phyloP scores from a whole-genome alignment of 148 eudicot genomes.

The Rhododendron molle region DNA sequence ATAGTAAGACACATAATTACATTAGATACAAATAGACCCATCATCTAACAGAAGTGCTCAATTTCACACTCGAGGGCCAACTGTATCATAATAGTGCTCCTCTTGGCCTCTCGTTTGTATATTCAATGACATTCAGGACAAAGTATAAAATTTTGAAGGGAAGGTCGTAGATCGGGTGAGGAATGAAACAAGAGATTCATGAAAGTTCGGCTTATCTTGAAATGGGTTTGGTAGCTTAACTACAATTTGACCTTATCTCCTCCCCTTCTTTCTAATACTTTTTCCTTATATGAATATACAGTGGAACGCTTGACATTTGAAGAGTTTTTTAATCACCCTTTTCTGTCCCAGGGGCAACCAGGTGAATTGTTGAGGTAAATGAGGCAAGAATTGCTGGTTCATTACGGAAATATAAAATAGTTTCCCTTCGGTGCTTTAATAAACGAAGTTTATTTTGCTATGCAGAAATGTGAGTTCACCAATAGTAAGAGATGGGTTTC shows the following conservation, averaged over 20 bases:
- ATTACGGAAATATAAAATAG: background rate
- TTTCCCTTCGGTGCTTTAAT: conserved; percentile 6
- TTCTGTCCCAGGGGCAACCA: conserved; percentile 45
- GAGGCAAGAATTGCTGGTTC: background rate
- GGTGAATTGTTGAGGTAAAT: conserved; percentile 54
- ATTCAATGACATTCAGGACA: background rate
- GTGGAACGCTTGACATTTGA: conserved; percentile 88
- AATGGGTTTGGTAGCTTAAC: background rate
- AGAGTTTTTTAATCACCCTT: conserved; percentile 83
- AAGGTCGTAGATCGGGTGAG: background rate
- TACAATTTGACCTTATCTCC: conserved; percentile 1
- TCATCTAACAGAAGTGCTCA: no score
- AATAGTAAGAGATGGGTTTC: conserved; percentile 31
- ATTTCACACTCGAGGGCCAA: background rate
- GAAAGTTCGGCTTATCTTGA: conserved; percentile 5
- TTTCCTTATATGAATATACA: conserved; percentile 27
- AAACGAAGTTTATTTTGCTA: conserved; percentile 13
- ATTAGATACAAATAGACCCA: no score
- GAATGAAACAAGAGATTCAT: background rate
- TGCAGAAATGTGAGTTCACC: conserved; percentile 40
- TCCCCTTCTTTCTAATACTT: conserved; percentile 1
- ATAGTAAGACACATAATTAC: no score
- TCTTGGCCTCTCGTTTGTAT: background rate
- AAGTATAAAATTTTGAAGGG: background rate
- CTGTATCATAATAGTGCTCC: background rate